Evolutionary conservation across 495 filamentous ascomycete genomes (phyloP).

Genomic region (Penicillium manginii): DNA sequence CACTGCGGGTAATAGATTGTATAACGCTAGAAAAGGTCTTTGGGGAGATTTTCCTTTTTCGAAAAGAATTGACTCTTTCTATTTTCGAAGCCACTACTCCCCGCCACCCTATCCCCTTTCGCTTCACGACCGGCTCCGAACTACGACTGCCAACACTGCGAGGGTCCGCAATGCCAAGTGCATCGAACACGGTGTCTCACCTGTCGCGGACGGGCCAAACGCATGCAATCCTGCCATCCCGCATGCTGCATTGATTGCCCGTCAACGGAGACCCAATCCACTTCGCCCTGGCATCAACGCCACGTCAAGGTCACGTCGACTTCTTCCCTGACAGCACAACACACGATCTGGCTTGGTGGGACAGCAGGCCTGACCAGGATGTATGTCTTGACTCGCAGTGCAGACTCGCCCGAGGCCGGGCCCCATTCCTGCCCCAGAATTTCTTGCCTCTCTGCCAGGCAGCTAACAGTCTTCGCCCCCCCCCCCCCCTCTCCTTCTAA

Average conservation of each 20-base stretch:
- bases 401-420: conserved; percentile 5
- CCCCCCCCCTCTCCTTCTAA: background rate
- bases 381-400: background rate
- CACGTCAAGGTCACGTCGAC: conserved; percentile 29
- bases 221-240: conserved; percentile 38
- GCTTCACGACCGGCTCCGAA: conserved; percentile 27
- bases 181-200: conserved; percentile 31
- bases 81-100: background rate
- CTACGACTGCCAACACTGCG: conserved; percentile 26
- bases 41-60: too few species aligned
- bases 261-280: conserved; percentile 26
- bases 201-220: conserved; percentile 32
- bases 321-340: conserved; percentile 22
- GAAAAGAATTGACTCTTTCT: background rate
- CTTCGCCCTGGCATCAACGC: conserved; percentile 23
- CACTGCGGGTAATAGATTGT: conserved; percentile 32
- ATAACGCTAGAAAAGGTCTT: conserved; percentile 17
- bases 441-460: background rate
- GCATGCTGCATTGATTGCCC: conserved; percentile 33
- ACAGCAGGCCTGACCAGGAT: conserved; percentile 13
- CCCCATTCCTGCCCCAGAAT: conserved; percentile 5
- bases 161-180: conserved; percentile 31
- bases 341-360: conserved; percentile 11
- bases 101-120: conserved; percentile 15
- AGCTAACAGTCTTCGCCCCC: background rate